Evolutionary conservation across 495 filamentous ascomycete genomes (phyloP), one percentile per base, ranked within the genome.

Genomic region (Barbatosphaeria neglecta): DNA sequence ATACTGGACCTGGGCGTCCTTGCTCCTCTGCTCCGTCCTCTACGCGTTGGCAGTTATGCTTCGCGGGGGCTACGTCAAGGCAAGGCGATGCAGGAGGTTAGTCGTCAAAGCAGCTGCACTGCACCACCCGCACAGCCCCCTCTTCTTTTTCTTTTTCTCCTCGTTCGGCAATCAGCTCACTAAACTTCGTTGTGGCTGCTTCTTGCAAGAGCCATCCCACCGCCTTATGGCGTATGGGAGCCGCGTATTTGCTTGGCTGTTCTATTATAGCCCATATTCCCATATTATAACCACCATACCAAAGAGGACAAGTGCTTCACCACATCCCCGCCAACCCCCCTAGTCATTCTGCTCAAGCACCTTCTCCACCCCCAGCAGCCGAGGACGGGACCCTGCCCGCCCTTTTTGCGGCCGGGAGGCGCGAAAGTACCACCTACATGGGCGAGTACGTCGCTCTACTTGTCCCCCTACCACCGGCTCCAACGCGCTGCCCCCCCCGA

Each of bases 221-320:
- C 44, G 61, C 61, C 66, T 62, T 69, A 66, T 66, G 58, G 63
- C 54, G 54, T 63, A 64, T 61, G 60, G 61, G 56, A 63, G 54
- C 57, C 59, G 61, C 58, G 62, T 56, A 60, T 63, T 57, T 54
- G 57, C 51, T 54, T 54, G 51, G 53, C 50, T 65, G 62, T 58
- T 73, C 71, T 73, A 68, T 60, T 50, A 50, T 50, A 55, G 64
- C 68, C 62, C 53, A 59, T n/a, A n/a, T n/a, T n/a, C 61, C 52
- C 60, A 51, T 54, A 52, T 50, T 68, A 65, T 64, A 64, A 48
- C 64, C 65, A 57, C 59, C 58, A 52, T 58, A 54, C 56, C 42
- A 50, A 57, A 53, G 50, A 54, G 39, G 44, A 50, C 50, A 47
- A 40, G 51, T 47, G 37, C 43, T 49, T 56, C 51, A 52, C 53